phyloP scores from a whole-genome alignment of 1,284 basidiomycete genomes.

The Malassezia dermatis region DNA sequence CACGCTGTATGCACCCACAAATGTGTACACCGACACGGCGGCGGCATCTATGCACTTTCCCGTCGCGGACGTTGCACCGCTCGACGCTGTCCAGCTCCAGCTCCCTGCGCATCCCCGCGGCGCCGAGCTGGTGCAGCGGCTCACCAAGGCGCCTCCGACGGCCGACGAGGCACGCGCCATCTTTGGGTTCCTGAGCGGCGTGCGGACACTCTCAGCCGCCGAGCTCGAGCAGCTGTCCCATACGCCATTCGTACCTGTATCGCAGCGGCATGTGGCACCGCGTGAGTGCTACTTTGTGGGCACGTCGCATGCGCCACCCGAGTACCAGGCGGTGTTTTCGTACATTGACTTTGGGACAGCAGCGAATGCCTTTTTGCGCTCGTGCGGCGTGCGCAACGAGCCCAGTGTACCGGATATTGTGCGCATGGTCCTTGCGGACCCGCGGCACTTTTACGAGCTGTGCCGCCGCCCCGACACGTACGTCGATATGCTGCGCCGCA shows the following conservation, averaged over 20 bases:
- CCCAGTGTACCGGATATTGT: slow-evolving; percentile 69
- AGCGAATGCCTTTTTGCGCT: slow-evolving; percentile 68
- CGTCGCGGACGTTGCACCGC: slow-evolving; percentile 56
- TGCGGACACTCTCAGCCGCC: slow-evolving; percentile 25
- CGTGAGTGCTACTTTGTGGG: slow-evolving; percentile 56
- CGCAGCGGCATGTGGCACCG: slow-evolving; percentile 24
- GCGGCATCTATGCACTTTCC: slow-evolving; percentile 69
- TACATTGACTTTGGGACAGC: slow-evolving; percentile 69
- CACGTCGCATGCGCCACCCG: slow-evolving; percentile 14
- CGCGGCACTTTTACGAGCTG: slow-evolving; percentile 60
- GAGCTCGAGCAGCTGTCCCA: slow-evolving; percentile 24
- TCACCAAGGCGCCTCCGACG: slow-evolving; percentile 59
- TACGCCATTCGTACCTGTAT: slow-evolving; percentile 36
- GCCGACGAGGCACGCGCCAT: slow-evolving; percentile 57
- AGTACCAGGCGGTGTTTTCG: slow-evolving; percentile 56
- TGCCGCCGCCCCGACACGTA: slow-evolving; percentile 60
- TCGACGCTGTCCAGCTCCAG: slow-evolving; percentile 60
- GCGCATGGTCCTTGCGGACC: slow-evolving; percentile 48
- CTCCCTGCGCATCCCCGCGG: slow-evolving; percentile 66
- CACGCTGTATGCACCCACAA: slow-evolving; percentile 60
- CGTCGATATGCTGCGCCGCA: slow-evolving; percentile 65
- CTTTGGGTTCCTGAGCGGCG: slow-evolving; percentile 66
- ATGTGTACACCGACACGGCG: slow-evolving; percentile 65
- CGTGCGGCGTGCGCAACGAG: slow-evolving; percentile 76
- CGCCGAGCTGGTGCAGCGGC: slow-evolving; percentile 57